Evolutionary conservation across 2,329 filamentous ascomycete species (phyloP).

Genomic region (Aspergillus ochraceus): DNA sequence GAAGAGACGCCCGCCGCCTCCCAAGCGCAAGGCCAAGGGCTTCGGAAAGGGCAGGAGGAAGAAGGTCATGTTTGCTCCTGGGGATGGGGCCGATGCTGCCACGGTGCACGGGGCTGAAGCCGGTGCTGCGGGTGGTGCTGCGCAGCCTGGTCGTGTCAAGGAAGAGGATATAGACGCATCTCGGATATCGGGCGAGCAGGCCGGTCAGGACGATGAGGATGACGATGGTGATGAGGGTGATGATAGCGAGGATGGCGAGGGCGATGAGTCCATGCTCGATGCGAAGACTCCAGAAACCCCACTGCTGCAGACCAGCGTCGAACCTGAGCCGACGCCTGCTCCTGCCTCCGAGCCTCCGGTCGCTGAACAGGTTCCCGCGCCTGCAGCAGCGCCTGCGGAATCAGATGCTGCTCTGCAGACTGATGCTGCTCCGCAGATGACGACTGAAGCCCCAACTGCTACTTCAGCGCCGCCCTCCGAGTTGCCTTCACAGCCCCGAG

Average conservation of each 20-base stretch:
- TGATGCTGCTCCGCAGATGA: neutral
- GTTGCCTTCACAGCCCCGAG: conserved; percentile 3
- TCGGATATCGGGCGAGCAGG: conserved; percentile 41
- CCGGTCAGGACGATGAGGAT: conserved; percentile 49
- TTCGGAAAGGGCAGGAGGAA: conserved; percentile 77
- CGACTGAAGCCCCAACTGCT: neutral
- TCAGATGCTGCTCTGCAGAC: neutral
- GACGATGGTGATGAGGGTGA: conserved; percentile 49
- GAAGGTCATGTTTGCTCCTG: conserved; percentile 60
- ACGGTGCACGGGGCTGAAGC: conserved; percentile 38
- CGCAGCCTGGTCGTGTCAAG: conserved; percentile 28
- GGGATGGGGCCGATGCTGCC: conserved; percentile 41
- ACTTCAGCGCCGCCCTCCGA: conserved; percentile 2
- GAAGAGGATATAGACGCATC: conserved; percentile 51
- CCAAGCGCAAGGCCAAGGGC: conserved; percentile 78
- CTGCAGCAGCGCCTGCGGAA: conserved; percentile 10
- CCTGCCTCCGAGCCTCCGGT: neutral
- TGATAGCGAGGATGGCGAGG: conserved; percentile 53
- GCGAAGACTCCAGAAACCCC: conserved; percentile 46
- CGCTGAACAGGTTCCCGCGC: conserved; percentile 5
- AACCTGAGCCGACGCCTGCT: conserved; percentile 10
- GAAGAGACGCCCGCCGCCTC: conserved; percentile 68
- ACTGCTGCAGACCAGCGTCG: conserved; percentile 27
- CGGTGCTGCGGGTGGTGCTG: conserved; percentile 38
- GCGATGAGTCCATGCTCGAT: conserved; percentile 49